These are phyloP conservation scores for Petrea volubilis DNA, from an alignment of 257 asterid genomes.

Conservation along the genomic window DNA sequence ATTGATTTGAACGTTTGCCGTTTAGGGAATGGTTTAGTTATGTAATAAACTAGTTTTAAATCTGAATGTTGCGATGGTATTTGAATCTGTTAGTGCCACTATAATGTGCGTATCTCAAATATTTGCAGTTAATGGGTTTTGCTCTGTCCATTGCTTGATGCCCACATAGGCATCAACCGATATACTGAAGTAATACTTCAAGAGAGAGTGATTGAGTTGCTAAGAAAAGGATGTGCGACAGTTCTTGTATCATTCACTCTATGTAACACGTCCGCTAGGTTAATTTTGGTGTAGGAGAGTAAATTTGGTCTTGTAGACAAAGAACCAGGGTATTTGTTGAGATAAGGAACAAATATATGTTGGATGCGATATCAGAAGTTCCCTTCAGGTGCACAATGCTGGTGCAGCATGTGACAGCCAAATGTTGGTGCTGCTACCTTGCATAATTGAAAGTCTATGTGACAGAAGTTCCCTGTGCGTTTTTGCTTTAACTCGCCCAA, in stretches of 20 bases:
- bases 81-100: not conserved
- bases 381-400: not conserved
- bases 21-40: constrained; percentile 2
- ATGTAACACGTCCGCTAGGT: not conserved
- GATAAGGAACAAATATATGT: not conserved
- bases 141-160: not conserved
- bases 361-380: not conserved
- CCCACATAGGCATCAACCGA: not conserved
- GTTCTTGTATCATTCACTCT: not conserved
- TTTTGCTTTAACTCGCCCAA: not conserved
- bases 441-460: not conserved
- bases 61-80: not conserved
- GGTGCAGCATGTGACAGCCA: not conserved
- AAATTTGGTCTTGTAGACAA: not conserved
- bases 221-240: not conserved
- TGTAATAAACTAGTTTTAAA: not conserved
- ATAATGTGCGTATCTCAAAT: not conserved
- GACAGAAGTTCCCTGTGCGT: not conserved
- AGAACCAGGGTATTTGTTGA: not conserved
- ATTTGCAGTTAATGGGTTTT: constrained; percentile 2
- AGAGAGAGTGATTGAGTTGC: not conserved
- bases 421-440: not conserved
- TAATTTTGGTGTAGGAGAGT: not conserved
- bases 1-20: constrained; percentile 3
- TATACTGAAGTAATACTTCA: constrained; percentile 3